These are phyloP conservation scores for Hysterangium stoloniferum DNA, from an alignment of 768 basidiomycete genomes.

Conservation along the genomic window DNA sequence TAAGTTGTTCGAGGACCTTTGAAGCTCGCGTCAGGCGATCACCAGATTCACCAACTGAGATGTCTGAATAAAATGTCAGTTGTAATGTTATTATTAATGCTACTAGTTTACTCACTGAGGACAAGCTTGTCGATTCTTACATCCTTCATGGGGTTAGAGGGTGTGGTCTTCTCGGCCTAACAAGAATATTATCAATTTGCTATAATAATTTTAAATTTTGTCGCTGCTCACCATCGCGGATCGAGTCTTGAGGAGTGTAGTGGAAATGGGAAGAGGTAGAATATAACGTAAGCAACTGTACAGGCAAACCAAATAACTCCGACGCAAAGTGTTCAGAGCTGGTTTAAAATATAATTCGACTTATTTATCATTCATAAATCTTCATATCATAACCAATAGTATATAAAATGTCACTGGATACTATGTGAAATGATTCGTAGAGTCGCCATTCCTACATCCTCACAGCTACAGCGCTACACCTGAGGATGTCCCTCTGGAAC, in stretches of 20 bases:
- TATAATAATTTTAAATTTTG: no score
- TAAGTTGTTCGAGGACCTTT: conserved; percentile 98
- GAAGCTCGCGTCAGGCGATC: conserved; percentile 98
- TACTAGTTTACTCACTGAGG: conserved; percentile 73
- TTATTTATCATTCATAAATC: no score
- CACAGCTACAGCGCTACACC: no score
- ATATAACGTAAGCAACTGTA: conserved; percentile 10
- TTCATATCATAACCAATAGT: no score
- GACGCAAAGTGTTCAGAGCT: no score
- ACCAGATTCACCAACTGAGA: conserved; percentile 99
- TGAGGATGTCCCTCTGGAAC: no score
- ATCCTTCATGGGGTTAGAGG: conserved; percentile 94
- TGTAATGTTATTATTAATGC: conserved; percentile 9
- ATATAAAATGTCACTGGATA: no score
- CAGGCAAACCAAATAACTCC: conserved; percentile 6
- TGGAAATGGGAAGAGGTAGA: background rate
- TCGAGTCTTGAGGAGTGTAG: conserved; percentile 7
- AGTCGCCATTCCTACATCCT: no score
- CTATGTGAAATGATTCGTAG: no score
- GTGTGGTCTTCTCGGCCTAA: conserved; percentile 83
- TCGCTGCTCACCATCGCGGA: conserved; percentile 2
- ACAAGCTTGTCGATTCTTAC: conserved; percentile 97
- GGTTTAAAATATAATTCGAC: background rate
- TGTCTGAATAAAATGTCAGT: conserved; percentile 52
- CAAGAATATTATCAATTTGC: background rate